These are phyloP conservation scores for Populus tremula DNA, from an alignment of 345 rosid species.

Conservation along the genomic window DNA sequence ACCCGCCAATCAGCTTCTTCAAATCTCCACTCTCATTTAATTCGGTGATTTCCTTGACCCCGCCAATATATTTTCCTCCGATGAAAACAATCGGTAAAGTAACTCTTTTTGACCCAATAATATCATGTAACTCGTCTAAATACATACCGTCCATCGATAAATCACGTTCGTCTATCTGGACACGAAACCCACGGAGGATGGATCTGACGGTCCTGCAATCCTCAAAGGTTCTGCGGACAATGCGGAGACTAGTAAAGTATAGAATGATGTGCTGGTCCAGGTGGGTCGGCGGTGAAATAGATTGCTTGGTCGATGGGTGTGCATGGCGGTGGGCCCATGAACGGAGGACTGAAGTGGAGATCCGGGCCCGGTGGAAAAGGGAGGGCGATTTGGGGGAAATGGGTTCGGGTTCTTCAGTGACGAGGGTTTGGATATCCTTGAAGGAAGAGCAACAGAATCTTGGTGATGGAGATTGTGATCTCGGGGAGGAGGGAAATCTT, in stretches of 20 bases:
- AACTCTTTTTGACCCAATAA: slow-evolving; percentile 18
- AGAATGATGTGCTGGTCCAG: slow-evolving; percentile 8
- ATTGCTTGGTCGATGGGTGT: slow-evolving; percentile 12
- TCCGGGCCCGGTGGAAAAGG: slow-evolving; percentile 58
- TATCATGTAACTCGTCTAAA: slow-evolving; percentile 18
- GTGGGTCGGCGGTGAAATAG: background rate
- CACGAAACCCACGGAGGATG: slow-evolving; percentile 19
- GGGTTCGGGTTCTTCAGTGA: slow-evolving; percentile 34
- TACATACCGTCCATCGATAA: slow-evolving; percentile 21
- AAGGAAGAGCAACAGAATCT: slow-evolving; percentile 51
- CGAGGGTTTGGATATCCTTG: slow-evolving; percentile 64
- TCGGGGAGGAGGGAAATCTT: background rate
- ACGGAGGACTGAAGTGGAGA: slow-evolving; percentile 49
- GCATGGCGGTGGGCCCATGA: slow-evolving; percentile 30
- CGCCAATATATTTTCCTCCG: slow-evolving; percentile 48
- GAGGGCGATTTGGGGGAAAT: slow-evolving; percentile 29
- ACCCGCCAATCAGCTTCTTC: slow-evolving; percentile 27
- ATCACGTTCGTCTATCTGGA: slow-evolving; percentile 29
- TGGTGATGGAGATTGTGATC: background rate
- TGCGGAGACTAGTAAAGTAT: slow-evolving; percentile 29
- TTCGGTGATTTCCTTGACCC: slow-evolving; percentile 41
- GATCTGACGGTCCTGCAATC: slow-evolving; percentile 30
- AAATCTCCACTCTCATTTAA: slow-evolving; percentile 51
- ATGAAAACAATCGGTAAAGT: slow-evolving; percentile 49
- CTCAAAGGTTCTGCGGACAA: slow-evolving; percentile 27